phyloP scores from a whole-genome alignment of 2,329 filamentous ascomycete genomes.

The Colletotrichum filicis region DNA sequence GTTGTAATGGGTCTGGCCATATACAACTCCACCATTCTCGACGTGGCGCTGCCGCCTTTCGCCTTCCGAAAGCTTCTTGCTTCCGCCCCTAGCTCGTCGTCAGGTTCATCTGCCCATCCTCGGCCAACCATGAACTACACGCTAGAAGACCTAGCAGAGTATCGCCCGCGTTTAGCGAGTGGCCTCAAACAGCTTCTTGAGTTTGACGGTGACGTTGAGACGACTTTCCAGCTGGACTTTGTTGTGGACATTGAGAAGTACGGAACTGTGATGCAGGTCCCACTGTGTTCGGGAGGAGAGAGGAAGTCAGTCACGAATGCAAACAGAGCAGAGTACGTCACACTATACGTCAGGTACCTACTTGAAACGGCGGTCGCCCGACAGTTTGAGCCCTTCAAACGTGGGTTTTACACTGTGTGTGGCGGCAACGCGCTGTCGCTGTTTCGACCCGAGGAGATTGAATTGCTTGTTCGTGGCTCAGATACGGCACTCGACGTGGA shows the following conservation, averaged over 20 bases:
- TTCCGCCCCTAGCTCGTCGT: constrained; percentile 72
- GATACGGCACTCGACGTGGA: constrained; percentile 85
- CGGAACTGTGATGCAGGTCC: constrained; percentile 72
- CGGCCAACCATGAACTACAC: constrained; percentile 76
- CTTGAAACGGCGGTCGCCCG: constrained; percentile 81
- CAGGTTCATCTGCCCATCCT: constrained; percentile 65
- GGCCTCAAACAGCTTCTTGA: constrained; percentile 83
- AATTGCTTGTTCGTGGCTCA: constrained; percentile 85
- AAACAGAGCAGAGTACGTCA: constrained; percentile 88
- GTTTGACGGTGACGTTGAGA: constrained; percentile 85
- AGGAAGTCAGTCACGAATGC: constrained; percentile 81
- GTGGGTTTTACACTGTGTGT: constrained; percentile 93
- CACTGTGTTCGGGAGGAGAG: constrained; percentile 80
- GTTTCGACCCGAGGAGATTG: constrained; percentile 92
- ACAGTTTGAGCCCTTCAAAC: constrained; percentile 94
- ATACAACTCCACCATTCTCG: constrained; percentile 93
- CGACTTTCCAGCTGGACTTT: constrained; percentile 85
- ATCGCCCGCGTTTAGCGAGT: constrained; percentile 78
- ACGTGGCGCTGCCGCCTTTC: constrained; percentile 88
- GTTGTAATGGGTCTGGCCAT: constrained; percentile 90
- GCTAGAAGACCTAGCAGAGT: constrained; percentile 85
- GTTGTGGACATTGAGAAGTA: constrained; percentile 82
- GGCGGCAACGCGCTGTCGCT: constrained; percentile 88
- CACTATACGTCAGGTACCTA: constrained; percentile 82
- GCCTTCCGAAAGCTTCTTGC: constrained; percentile 88